A percentile compares a stretch with the other conserved stretches of the same genome.
Evolutionary conservation across 345 rosid genomes (phyloP).

Genomic region (Eucalyptus polyanthemos): DNA sequence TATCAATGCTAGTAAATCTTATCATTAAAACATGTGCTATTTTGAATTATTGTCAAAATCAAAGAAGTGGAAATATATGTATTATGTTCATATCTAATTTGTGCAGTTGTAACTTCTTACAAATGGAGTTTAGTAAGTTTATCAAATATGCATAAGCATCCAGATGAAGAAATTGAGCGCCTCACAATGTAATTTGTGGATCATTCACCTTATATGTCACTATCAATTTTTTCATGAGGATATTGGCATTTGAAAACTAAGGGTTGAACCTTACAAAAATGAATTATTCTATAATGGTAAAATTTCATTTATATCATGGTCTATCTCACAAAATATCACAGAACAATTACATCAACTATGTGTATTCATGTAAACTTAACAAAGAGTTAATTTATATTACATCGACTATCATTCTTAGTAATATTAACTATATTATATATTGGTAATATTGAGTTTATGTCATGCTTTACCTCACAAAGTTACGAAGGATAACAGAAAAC

Average conservation of each 20-base stretch:
- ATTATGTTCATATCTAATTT: neutral
- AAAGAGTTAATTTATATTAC: neutral
- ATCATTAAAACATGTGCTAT: neutral
- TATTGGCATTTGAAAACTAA: neutral
- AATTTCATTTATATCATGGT: neutral
- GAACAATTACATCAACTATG: neutral
- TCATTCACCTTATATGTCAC: neutral
- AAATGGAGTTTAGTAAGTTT: neutral
- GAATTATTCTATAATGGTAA: neutral
- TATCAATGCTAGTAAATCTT: neutral
- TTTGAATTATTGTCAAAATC: neutral
- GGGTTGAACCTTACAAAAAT: neutral
- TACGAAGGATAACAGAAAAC: neutral
- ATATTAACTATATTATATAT: neutral
- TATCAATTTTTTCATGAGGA: neutral
- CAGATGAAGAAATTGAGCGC: neutral
- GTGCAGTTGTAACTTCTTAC: neutral
- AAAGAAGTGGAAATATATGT: neutral
- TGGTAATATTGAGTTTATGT: neutral
- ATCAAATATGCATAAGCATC: neutral
- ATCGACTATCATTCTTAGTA: neutral
- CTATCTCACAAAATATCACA: neutral
- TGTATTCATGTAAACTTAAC: neutral
- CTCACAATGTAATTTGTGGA: neutral
- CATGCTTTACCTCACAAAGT: neutral